phyloP scores from a whole-genome alignment of 805 yeast genomes.

The Metschnikowia sp. region DNA sequence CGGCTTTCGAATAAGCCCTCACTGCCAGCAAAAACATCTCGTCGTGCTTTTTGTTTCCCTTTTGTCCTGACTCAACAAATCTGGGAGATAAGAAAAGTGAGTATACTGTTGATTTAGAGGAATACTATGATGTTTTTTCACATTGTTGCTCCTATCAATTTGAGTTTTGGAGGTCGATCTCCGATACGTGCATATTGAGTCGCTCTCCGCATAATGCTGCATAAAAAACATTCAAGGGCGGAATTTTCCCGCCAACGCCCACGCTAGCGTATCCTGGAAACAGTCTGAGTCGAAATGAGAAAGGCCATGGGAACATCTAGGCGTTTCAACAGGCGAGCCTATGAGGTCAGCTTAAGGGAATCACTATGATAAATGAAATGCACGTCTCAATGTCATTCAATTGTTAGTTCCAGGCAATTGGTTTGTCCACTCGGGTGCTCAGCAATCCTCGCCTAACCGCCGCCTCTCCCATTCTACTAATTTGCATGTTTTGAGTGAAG shows the following conservation, averaged over 20 bases:
- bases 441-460: no score
- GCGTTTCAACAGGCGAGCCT: not conserved
- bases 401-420: no score
- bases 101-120: not conserved
- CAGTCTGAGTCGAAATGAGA: not conserved
- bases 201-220: no score
- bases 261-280: not conserved
- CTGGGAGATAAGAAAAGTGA: not conserved
- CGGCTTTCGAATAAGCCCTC: constrained; percentile 3
- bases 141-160: not conserved
- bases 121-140: not conserved
- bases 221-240: not conserved
- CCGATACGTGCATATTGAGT: not conserved
- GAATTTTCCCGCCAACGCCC: not conserved
- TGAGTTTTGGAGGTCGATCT: not conserved
- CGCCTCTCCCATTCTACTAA: no score
- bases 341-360: not conserved
- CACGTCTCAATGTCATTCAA: no score
- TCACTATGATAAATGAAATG: not conserved
- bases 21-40: not conserved
- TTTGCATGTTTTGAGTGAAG: no score
- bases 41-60: not conserved
- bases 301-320: not conserved
- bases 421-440: no score
- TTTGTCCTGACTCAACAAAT: not conserved